phyloP scores from a whole-genome alignment of 2,329 filamentous ascomycete genomes.

The Aspergillus sp. region DNA sequence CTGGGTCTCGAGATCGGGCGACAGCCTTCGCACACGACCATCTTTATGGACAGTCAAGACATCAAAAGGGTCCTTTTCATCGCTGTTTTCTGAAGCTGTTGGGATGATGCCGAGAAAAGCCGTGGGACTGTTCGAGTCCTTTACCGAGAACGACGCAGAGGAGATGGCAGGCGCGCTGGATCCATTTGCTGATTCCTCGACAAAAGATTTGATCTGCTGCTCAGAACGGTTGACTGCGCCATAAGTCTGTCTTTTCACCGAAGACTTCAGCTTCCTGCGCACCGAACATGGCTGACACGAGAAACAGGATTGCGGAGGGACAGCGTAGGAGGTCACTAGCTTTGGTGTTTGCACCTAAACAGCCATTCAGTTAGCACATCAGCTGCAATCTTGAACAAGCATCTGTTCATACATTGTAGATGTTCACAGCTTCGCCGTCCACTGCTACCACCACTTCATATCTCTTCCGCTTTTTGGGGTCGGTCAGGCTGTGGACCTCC shows the following conservation, averaged over 20 bases:
- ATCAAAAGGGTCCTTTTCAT: conserved; percentile 26
- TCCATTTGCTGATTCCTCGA: conserved; percentile 36
- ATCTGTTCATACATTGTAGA: conserved; percentile 47
- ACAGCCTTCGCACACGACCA: conserved; percentile 32
- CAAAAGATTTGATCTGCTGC: conserved; percentile 45
- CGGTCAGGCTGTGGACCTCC: conserved; percentile 45
- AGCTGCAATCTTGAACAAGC: background rate
- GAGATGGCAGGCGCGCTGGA: conserved; percentile 27
- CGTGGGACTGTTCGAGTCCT: conserved; percentile 28
- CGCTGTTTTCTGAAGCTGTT: conserved; percentile 12
- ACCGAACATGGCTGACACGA: conserved; percentile 50
- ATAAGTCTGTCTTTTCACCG: conserved; percentile 48
- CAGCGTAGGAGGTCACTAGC: conserved; percentile 51
- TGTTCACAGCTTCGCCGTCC: conserved; percentile 52
- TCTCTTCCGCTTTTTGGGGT: conserved; percentile 52
- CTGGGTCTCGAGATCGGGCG: conserved; percentile 31
- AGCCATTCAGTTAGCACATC: conserved; percentile 7
- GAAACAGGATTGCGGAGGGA: conserved; percentile 51
- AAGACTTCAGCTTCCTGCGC: conserved; percentile 40
- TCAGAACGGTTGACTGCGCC: conserved; percentile 41
- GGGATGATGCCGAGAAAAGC: conserved; percentile 32
- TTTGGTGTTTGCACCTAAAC: conserved; percentile 51
- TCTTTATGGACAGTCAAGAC: conserved; percentile 36
- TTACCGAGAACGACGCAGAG: conserved; percentile 30
- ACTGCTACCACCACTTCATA: conserved; percentile 52